These are phyloP conservation scores for Globisporangium heterothallicum DNA, from an alignment of 352 stramenopile genomes.

Conservation along the genomic window DNA sequence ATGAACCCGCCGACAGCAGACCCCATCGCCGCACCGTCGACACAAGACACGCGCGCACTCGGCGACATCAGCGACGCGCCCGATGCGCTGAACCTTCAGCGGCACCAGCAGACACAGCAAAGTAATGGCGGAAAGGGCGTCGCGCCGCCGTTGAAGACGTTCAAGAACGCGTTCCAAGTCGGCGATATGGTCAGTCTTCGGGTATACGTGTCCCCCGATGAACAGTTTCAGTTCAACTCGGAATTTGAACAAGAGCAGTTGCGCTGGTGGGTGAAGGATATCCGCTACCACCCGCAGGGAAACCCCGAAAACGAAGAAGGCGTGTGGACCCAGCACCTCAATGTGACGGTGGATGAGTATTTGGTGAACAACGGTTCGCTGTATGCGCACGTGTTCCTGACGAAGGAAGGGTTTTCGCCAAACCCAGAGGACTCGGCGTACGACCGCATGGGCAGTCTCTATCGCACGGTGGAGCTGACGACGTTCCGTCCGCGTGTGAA, in stretches of 20 bases:
- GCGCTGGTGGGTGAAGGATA: constrained; percentile 47
- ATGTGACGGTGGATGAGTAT: constrained; percentile 69
- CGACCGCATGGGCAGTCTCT: constrained; percentile 43
- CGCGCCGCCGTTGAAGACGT: constrained; percentile 16
- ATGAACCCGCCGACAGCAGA: constrained; percentile 14
- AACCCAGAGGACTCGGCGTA: constrained; percentile 62
- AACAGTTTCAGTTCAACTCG: constrained; percentile 44
- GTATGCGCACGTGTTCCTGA: constrained; percentile 84
- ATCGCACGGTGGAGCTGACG: constrained; percentile 57
- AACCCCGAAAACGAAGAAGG: constrained; percentile 49
- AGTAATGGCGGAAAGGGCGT: neutral
- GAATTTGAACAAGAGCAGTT: constrained; percentile 51
- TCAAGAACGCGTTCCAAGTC: constrained; percentile 54
- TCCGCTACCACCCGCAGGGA: constrained; percentile 42
- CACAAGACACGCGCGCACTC: neutral
- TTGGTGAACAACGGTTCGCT: constrained; percentile 71
- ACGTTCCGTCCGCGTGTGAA: constrained; percentile 73
- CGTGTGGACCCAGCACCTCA: constrained; percentile 41
- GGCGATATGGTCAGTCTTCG: constrained; percentile 49
- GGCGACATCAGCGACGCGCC: neutral
- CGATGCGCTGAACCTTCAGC: constrained; percentile 12
- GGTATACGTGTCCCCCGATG: constrained; percentile 58
- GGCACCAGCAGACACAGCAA: neutral
- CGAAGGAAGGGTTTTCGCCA: constrained; percentile 59
- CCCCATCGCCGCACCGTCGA: constrained; percentile 7